A percentile compares a stretch with the other conserved stretches of the same genome.
Evolutionary conservation across 257 asterid species (phyloP).

Genomic region (Solanum clarkiae): DNA sequence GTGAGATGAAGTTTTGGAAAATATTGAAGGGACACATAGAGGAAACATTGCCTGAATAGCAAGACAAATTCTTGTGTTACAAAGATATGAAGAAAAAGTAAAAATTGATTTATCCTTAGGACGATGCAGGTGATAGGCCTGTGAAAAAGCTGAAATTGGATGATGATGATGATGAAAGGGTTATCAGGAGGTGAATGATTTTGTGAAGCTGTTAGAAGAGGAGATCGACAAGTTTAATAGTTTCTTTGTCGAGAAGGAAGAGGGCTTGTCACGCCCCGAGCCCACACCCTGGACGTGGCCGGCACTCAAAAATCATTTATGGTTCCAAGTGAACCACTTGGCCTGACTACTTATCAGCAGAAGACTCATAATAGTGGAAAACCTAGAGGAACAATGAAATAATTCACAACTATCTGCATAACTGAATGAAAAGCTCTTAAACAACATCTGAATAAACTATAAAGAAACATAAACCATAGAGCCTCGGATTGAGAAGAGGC

Average conservation of each 20-base stretch:
- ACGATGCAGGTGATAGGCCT: not conserved
- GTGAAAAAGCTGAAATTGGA: constrained; percentile 3
- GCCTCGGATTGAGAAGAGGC: too few species aligned
- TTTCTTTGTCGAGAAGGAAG: constrained; percentile 22
- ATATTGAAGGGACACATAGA: constrained; percentile 14
- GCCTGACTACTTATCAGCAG: too few species aligned
- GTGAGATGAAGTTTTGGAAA: constrained; percentile 17
- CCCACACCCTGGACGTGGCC: too few species aligned
- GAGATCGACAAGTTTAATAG: constrained; percentile 24
- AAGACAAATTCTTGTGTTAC: constrained; percentile 20
- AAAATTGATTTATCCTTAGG: constrained; percentile 13
- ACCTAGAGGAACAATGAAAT: too few species aligned
- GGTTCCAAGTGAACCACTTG: too few species aligned
- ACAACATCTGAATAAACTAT: too few species aligned
- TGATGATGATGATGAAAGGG: not conserved
- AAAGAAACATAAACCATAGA: too few species aligned
- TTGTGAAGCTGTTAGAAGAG: constrained; percentile 20
- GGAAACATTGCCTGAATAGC: constrained; percentile 21
- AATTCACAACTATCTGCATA: too few species aligned
- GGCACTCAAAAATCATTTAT: too few species aligned
- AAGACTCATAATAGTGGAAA: too few species aligned
- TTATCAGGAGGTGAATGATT: constrained; percentile 13
- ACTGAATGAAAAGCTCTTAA: too few species aligned
- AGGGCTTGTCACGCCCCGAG: not conserved
- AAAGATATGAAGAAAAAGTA: constrained; percentile 23